Conservation (phyloP, 345 rosid genomes). For the Linum usitatissimum region DNA sequence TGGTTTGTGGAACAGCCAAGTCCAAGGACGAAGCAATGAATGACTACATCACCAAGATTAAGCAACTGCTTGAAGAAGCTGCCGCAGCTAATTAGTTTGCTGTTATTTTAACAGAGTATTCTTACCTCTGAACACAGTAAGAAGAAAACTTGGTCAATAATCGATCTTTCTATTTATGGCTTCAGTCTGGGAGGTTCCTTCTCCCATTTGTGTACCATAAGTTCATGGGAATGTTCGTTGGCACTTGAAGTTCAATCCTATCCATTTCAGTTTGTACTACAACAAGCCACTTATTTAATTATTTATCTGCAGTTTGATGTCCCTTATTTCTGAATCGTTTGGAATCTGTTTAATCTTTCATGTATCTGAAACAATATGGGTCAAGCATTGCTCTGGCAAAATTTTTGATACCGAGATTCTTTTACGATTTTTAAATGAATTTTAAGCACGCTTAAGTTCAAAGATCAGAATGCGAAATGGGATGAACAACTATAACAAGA, state of each 20-base stretch:
- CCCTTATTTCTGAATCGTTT: no score
- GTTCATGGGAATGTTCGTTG: background rate
- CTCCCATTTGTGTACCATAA: background rate
- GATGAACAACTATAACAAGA: no score
- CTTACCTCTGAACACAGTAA: background rate
- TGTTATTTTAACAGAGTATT: no score
- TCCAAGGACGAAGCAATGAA: conserved; percentile 61
- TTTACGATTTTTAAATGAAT: no score
- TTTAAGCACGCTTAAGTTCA: no score
- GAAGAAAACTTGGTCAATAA: background rate
- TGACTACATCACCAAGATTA: conserved; percentile 70
- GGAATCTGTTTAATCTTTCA: no score
- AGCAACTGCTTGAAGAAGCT: conserved; percentile 55
- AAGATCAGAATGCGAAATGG: no score
- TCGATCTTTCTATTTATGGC: background rate
- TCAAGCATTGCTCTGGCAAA: no score
- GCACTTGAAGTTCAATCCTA: background rate
- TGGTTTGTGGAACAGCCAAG: conserved; percentile 33
- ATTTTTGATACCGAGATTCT: no score
- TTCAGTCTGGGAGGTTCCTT: background rate
- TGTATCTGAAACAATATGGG: no score
- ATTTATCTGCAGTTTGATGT: no score
- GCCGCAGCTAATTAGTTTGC: conserved; percentile 8
- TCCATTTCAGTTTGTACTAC: background rate
- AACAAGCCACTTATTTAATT: background rate